Conservation (phyloP, 192 early-diverging fungal species). For the Coemansia sp. region DNA sequence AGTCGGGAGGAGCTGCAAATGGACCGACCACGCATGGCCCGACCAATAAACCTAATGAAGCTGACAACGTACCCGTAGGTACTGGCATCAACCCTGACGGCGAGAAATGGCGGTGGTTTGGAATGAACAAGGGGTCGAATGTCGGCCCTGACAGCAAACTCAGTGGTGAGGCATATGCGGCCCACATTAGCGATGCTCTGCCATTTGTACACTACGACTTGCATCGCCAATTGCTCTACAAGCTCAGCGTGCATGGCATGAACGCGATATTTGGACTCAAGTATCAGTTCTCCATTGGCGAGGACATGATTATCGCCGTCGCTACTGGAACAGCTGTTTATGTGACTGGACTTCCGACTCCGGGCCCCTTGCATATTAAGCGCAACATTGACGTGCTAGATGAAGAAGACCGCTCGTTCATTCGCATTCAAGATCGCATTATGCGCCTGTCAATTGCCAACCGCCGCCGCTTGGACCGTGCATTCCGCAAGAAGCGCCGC, state of each 20-base stretch:
- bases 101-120: conserved; percentile 20
- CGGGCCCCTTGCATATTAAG: conserved; percentile 68
- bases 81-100: neutral
- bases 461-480: conserved; percentile 61
- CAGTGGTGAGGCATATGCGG: conserved; percentile 67
- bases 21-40: neutral
- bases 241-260: conserved; percentile 72
- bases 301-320: conserved; percentile 62
- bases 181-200: conserved; percentile 71
- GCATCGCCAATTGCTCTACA: conserved; percentile 78
- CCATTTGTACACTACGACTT: conserved; percentile 84
- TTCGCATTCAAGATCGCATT: conserved; percentile 71
- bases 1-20: conserved; percentile 12
- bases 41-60: neutral
- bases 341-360: conserved; percentile 68
- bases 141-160: conserved; percentile 44
- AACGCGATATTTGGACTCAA: conserved; percentile 74
- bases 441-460: conserved; percentile 68
- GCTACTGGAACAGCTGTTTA: conserved; percentile 74
- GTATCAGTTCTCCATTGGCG: conserved; percentile 59
- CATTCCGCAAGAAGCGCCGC: conserved; percentile 40
- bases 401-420: conserved; percentile 67
- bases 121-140: conserved; percentile 7
- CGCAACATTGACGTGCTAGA: conserved; percentile 73
- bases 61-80: neutral